A percentile compares a stretch with the other conserved stretches of the same genome.
phyloP scores from a whole-genome alignment of 306 rosid genomes.

The Pachyrhizus erosus region DNA sequence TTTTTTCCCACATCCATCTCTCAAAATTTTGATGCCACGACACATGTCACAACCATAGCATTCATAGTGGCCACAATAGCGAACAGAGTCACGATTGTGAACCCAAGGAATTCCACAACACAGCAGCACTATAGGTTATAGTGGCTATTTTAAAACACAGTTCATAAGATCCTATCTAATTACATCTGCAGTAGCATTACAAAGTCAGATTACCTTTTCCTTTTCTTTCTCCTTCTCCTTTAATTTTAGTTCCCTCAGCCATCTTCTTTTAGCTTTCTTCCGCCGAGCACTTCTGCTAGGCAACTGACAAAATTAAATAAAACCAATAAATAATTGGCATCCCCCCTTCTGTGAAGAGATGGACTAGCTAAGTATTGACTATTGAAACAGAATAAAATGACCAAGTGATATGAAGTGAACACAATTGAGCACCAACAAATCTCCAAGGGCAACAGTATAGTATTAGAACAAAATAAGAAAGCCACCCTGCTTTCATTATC shows the following conservation, averaged over 20 bases:
- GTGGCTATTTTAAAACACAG: not conserved
- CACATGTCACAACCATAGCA: not conserved
- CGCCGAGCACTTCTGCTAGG: constrained; percentile 94
- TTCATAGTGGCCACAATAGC: not conserved
- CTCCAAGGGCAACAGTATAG: constrained; percentile 8
- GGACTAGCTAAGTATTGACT: not conserved
- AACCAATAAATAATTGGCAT: not conserved
- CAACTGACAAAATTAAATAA: constrained; percentile 52
- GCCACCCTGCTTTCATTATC: not conserved
- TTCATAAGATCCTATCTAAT: constrained; percentile 32
- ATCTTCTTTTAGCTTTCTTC: constrained; percentile 79
- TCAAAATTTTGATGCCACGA: not conserved
- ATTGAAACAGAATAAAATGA: not conserved
- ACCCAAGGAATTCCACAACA: not conserved
- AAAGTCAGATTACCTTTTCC: constrained; percentile 63
- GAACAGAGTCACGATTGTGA: not conserved
- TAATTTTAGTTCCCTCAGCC: constrained; percentile 77
- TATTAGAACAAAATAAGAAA: constrained; percentile 7
- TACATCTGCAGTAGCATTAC: constrained; percentile 27
- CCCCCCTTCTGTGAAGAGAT: not conserved
- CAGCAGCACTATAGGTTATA: not conserved
- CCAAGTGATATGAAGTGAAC: not conserved
- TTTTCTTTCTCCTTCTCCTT: constrained; percentile 45
- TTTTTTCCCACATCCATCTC: not conserved
- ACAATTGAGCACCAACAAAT: constrained; percentile 12